Evolutionary conservation across 495 filamentous ascomycete species (phyloP).

Genomic region (Penicillium lagena): DNA sequence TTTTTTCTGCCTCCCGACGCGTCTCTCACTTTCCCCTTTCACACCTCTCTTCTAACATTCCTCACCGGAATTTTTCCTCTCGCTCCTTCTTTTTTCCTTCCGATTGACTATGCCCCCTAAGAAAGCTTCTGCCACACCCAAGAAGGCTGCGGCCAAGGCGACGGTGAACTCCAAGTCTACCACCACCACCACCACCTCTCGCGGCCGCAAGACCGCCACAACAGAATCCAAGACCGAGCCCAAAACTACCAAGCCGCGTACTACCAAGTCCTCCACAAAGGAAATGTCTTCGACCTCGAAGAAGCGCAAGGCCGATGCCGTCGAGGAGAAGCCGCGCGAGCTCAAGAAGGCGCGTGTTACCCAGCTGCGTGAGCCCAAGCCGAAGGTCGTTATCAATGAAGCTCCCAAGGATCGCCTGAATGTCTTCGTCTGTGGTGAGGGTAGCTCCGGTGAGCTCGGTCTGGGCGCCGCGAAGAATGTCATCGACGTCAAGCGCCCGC

Average conservation of each 20-base stretch:
- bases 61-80: slow-evolving; percentile 3
- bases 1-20: slow-evolving; percentile 4
- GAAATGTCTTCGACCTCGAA: slow-evolving; percentile 15
- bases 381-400: slow-evolving; percentile 36
- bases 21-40: slow-evolving; percentile 7
- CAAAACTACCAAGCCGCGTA: slow-evolving; percentile 3
- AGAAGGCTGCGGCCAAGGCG: slow-evolving; percentile 12
- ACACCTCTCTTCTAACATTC: slow-evolving; percentile 5
- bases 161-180: slow-evolving; percentile 7
- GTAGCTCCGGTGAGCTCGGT: slow-evolving; percentile 61
- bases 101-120: slow-evolving; percentile 28
- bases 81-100: slow-evolving; percentile 1
- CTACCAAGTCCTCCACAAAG: slow-evolving; percentile 10
- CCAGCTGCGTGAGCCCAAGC: slow-evolving; percentile 19
- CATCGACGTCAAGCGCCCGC: slow-evolving; percentile 63
- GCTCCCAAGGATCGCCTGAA: slow-evolving; percentile 45
- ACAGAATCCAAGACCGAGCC: slow-evolving; percentile 8
- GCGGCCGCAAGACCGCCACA: slow-evolving; percentile 8
- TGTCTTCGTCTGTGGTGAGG: slow-evolving; percentile 65
- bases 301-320: slow-evolving; percentile 36
- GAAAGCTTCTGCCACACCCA: slow-evolving; percentile 13
- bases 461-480: slow-evolving; percentile 54
- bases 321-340: slow-evolving; percentile 21
- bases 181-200: background rate
- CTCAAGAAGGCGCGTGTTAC: slow-evolving; percentile 12